Evolutionary conservation across 257 asterid genomes (phyloP).

Genomic region (Nicotiana paniculata): DNA sequence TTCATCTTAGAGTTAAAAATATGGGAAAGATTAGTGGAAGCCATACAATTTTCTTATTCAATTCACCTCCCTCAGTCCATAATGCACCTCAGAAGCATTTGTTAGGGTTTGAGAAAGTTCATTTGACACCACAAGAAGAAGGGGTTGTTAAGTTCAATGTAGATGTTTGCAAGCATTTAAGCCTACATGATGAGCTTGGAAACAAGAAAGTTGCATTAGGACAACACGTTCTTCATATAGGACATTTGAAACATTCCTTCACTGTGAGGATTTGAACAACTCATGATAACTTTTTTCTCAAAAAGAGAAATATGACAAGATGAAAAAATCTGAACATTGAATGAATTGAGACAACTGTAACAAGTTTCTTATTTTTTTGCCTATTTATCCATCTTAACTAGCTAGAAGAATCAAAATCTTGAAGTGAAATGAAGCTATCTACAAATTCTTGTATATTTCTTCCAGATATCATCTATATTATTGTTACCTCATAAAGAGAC

Average conservation of each 20-base stretch:
- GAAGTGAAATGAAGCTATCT: background rate
- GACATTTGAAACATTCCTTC: slow-evolving; percentile 46
- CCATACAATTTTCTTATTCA: slow-evolving; percentile 42
- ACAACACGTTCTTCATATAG: slow-evolving; percentile 50
- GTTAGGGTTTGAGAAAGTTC: slow-evolving; percentile 47
- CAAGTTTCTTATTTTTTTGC: slow-evolving; percentile 14
- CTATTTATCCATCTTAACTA: background rate
- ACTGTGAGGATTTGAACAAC: slow-evolving; percentile 26
- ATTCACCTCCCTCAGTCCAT: slow-evolving; percentile 43
- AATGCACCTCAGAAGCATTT: slow-evolving; percentile 50
- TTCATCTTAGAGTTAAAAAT: slow-evolving; percentile 42
- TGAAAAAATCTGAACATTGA: background rate
- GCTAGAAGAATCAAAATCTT: background rate
- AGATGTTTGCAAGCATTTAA: slow-evolving; percentile 66
- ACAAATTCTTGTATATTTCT: background rate
- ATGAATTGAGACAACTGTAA: slow-evolving; percentile 15
- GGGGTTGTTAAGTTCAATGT: slow-evolving; percentile 37
- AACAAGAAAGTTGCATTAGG: slow-evolving; percentile 52
- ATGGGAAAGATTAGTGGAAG: slow-evolving; percentile 46
- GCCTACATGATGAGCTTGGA: slow-evolving; percentile 54
- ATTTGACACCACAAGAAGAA: slow-evolving; percentile 34
- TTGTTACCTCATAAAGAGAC: too few species aligned
- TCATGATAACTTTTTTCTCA: background rate
- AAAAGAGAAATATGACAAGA: background rate
- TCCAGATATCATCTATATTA: too few species aligned